A percentile compares a stretch with the other conserved stretches of the same genome.
Evolutionary conservation across 1,284 basidiomycete species (phyloP).

Genomic region (Ganoderma lingzhi): DNA sequence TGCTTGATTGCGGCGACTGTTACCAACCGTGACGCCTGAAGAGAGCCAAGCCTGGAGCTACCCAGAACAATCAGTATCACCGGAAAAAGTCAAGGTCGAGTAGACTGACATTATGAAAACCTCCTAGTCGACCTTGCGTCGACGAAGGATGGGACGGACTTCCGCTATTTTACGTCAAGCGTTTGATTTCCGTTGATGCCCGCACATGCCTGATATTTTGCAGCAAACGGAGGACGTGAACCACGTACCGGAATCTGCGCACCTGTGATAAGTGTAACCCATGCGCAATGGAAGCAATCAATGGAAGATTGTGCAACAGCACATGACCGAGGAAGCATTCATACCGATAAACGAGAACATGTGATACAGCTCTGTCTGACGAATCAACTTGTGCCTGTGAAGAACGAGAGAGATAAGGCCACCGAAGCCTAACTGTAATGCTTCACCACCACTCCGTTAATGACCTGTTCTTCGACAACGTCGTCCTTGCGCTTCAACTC

Average conservation of each 20-base stretch:
- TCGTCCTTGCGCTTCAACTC: constrained; percentile 39
- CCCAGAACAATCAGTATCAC: not conserved
- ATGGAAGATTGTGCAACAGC: no score
- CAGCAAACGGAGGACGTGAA: not conserved
- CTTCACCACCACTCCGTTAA: constrained; percentile 44
- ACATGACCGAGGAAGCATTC: not conserved
- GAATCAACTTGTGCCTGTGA: not conserved
- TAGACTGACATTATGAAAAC: not conserved
- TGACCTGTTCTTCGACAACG: constrained; percentile 43
- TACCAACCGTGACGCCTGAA: not conserved
- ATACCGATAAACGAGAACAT: constrained; percentile 5
- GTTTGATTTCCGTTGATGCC: not conserved
- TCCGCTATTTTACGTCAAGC: not conserved
- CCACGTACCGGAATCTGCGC: not conserved
- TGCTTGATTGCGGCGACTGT: not conserved
- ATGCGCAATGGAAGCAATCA: not conserved
- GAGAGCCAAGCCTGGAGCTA: not conserved
- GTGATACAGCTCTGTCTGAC: not conserved
- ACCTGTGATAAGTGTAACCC: not conserved
- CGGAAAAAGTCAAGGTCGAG: not conserved
- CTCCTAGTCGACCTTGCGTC: not conserved
- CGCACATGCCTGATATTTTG: not conserved
- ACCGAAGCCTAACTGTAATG: constrained; percentile 41
- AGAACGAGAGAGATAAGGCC: not conserved
- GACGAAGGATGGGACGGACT: not conserved